Base-by-base conservation (phyloP, 176 grass and related monocot species). In the Eragrostis nindensis region DNA sequence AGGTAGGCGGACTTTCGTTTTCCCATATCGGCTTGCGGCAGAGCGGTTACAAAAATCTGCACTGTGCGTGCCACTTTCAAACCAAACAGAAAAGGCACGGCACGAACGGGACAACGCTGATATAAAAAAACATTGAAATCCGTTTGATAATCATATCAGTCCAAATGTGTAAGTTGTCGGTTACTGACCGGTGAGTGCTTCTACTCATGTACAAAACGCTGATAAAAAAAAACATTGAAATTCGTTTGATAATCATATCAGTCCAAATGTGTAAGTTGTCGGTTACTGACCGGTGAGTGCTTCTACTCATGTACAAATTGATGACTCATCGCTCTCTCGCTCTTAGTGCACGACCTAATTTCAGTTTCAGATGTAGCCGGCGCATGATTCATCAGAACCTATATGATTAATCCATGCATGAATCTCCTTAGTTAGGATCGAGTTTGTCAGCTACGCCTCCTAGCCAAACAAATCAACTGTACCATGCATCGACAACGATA, bases 1-100 rank as follows among this genome's bases (percentile, higher is more conserved):
- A 82, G 87, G 82, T 85, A 82, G 87, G 83, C 66, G 4, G 1
- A 5, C 48, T 32, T 64, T 85, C 87, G 8, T 82, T 89, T 47
- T 89, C 83, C 29, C 4, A n/a, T n/a, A 72, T 71, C 82, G 22
- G 66, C 57, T 56, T 43, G n/a, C n/a, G n/a, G 57, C 29, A 27
- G 5, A 54, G 80, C 86, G 81, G 81, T 79, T 79, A 44, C 27
- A 69, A 70, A 15, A 62, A 19, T 44, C 4, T 44, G 42, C 9
- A 8, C 1, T 7, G 6, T 44, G 42, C 42, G 1, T 21, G 48
- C 39, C 27, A 42, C 74, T 89, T 80, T 89, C 87, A 75, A 84
- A 84, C 70, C 81, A 70, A 82, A 68, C 68, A n/a, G n/a, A 60
- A 54, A 66, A 62, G 15, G 62, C 26, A 29, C 0, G 69, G 14